Conservation (phyloP, 2,329 filamentous ascomycete genomes). For the Trichophyton schoenleinii region DNA sequence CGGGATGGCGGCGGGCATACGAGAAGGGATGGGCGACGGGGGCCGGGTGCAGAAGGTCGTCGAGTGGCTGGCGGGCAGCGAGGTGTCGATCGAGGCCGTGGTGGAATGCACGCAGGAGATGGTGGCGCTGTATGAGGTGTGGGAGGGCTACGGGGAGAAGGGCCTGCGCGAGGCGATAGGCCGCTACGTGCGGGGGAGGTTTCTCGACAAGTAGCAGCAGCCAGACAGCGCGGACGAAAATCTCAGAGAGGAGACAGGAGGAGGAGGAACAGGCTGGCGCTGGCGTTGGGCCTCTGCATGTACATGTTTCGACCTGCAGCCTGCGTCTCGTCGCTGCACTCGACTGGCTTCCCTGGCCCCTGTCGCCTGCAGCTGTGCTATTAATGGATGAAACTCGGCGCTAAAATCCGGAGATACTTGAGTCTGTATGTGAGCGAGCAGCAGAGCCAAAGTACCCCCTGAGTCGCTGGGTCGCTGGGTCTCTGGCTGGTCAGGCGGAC, state of each 20-base stretch:
- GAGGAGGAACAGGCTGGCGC: no score
- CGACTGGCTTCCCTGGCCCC: not conserved
- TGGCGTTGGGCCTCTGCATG: not conserved
- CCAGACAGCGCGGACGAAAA: no score
- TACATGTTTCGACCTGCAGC: not conserved
- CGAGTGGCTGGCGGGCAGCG: slow-evolving; percentile 64
- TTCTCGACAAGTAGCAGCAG: slow-evolving; percentile 40
- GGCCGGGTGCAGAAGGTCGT: slow-evolving; percentile 52
- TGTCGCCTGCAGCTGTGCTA: not conserved
- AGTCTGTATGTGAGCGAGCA: not conserved
- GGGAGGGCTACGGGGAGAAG: slow-evolving; percentile 55
- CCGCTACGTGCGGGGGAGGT: slow-evolving; percentile 49
- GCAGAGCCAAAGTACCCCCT: not conserved
- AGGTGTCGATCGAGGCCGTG: slow-evolving; percentile 69
- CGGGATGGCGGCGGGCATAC: slow-evolving; percentile 21
- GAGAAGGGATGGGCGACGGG: slow-evolving; percentile 23
- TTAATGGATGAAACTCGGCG: slow-evolving; percentile 2
- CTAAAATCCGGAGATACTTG: not conserved
- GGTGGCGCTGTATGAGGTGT: slow-evolving; percentile 73
- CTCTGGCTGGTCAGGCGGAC: not conserved
- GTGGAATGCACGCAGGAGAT: slow-evolving; percentile 86
- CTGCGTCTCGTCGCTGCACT: not conserved
- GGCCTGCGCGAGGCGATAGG: slow-evolving; percentile 51
- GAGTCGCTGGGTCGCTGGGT: not conserved
- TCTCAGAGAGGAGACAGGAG: not conserved